Percentiles rank a stretch among this genome's conserved stretches.
phyloP scores from a whole-genome alignment of 352 stramenopile genomes.

The Chrysophaeum taylorii region DNA sequence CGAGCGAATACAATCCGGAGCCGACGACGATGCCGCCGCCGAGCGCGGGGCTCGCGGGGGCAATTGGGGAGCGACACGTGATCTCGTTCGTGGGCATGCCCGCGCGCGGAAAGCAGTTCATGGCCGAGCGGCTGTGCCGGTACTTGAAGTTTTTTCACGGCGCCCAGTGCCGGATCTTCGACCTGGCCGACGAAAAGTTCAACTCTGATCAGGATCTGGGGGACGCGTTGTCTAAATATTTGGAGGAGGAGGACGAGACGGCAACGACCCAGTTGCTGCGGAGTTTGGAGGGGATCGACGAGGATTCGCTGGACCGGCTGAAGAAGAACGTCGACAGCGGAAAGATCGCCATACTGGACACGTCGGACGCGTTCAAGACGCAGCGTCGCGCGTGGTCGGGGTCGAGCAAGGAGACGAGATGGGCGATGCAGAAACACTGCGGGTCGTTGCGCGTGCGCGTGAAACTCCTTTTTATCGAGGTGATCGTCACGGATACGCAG shows the following conservation, averaged over 20 bases:
- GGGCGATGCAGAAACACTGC: constrained; percentile 1
- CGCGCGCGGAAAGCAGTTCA: constrained; percentile 86
- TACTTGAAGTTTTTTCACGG: constrained; percentile 63
- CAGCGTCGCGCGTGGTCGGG: neutral
- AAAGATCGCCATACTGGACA: constrained; percentile 3
- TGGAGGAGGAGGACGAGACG: constrained; percentile 13
- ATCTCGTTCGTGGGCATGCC: constrained; percentile 87
- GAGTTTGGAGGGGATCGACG: constrained; percentile 7
- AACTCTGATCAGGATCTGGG: constrained; percentile 47
- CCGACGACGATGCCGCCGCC: neutral
- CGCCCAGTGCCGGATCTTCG: constrained; percentile 74
- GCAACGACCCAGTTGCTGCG: constrained; percentile 3
- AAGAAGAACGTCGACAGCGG: constrained; percentile 16
- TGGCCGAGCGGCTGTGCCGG: constrained; percentile 66
- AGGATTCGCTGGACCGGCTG: constrained; percentile 6
- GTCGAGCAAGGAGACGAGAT: neutral
- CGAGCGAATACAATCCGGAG: neutral
- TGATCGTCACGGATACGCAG: constrained; percentile 65
- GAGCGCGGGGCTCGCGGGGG: neutral
- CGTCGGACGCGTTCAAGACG: neutral
- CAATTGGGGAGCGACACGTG: constrained; percentile 62
- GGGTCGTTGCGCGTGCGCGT: neutral
- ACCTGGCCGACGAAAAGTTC: constrained; percentile 81
- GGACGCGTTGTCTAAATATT: constrained; percentile 34
- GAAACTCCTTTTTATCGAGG: constrained; percentile 60